A percentile compares a stretch with the other conserved stretches of the same genome.
These are phyloP conservation scores for Grifola frondosa DNA, from an alignment of 1,284 basidiomycete species.

Conservation along the genomic window DNA sequence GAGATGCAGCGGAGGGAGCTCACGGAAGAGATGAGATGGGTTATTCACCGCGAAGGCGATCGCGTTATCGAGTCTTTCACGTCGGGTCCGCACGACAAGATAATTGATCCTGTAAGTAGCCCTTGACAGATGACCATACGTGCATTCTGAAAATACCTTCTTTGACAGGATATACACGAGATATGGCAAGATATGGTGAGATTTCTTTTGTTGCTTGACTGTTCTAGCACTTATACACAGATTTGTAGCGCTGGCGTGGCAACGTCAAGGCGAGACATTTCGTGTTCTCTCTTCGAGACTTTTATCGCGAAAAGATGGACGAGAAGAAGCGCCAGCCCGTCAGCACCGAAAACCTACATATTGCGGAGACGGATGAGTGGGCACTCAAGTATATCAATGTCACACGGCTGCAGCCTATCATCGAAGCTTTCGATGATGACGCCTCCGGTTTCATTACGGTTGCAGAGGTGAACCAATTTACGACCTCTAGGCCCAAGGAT, in stretches of 20 bases:
- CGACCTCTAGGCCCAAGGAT: background rate
- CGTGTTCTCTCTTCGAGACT: conserved; percentile 18
- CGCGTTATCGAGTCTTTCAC: conserved; percentile 16
- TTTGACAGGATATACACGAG: conserved; percentile 13
- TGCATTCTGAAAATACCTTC: conserved; percentile 21
- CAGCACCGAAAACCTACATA: conserved; percentile 12
- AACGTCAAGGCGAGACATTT: too few relatives aligned
- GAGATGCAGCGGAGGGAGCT: conserved; percentile 24
- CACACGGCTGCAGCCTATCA: conserved; percentile 12
- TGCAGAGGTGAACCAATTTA: conserved; percentile 14
- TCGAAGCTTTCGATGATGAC: conserved; percentile 31
- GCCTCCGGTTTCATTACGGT: conserved; percentile 29
- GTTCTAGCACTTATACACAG: too few relatives aligned
- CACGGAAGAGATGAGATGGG: conserved; percentile 11
- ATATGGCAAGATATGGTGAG: conserved; percentile 33
- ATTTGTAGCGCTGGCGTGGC: too few relatives aligned
- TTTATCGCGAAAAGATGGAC: conserved; percentile 21
- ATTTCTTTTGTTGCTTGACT: too few relatives aligned
- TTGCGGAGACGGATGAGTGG: conserved; percentile 17
- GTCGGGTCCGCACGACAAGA: conserved; percentile 22
- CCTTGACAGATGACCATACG: conserved; percentile 10
- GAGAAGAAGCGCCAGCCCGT: background rate
- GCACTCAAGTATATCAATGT: conserved; percentile 14
- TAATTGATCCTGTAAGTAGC: conserved; percentile 19
- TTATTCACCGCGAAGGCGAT: conserved; percentile 15